Percentiles rank a stretch among this genome's conserved stretches.
These are phyloP conservation scores for Intubia oerlemansii DNA, from an alignment of 2,329 filamentous ascomycete genomes.

Conservation along the genomic window DNA sequence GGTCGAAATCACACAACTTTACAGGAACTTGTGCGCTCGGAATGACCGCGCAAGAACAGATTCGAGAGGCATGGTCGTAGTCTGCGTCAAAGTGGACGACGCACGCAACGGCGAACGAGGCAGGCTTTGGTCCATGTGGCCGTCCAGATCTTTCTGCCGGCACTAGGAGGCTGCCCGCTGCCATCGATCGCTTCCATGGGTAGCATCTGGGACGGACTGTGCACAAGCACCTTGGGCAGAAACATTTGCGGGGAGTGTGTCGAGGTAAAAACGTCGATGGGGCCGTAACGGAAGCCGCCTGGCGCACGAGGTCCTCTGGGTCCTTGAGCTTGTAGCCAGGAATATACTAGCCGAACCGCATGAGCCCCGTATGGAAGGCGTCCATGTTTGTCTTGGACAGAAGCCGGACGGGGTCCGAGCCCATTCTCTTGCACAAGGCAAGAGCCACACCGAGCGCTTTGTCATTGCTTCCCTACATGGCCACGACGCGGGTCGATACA, in stretches of 20 bases:
- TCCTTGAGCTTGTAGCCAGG: constrained; percentile 10
- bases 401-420: constrained; percentile 8
- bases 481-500: constrained; percentile 11
- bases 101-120: constrained; percentile 9
- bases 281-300: constrained; percentile 3
- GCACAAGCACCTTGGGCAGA: constrained; percentile 9
- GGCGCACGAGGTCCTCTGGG: constrained; percentile 7
- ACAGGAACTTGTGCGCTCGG: constrained; percentile 9
- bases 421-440: constrained; percentile 8
- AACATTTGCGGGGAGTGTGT: constrained; percentile 8
- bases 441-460: constrained; percentile 10
- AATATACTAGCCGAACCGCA: constrained; percentile 10
- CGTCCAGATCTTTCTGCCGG: constrained; percentile 6
- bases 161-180: constrained; percentile 8
- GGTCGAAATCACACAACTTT: constrained; percentile 9
- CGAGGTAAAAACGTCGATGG: constrained; percentile 7
- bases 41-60: constrained; percentile 10
- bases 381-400: constrained; percentile 10
- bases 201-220: constrained; percentile 10
- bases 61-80: constrained; percentile 10
- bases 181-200: constrained; percentile 7
- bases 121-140: constrained; percentile 8
- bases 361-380: constrained; percentile 9
- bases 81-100: constrained; percentile 11
- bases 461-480: constrained; percentile 10